A percentile compares a stretch with the other conserved stretches of the same genome.
Evolutionary conservation across 352 stramenopile species (phyloP).

Genomic region (Phytophthora constricta): DNA sequence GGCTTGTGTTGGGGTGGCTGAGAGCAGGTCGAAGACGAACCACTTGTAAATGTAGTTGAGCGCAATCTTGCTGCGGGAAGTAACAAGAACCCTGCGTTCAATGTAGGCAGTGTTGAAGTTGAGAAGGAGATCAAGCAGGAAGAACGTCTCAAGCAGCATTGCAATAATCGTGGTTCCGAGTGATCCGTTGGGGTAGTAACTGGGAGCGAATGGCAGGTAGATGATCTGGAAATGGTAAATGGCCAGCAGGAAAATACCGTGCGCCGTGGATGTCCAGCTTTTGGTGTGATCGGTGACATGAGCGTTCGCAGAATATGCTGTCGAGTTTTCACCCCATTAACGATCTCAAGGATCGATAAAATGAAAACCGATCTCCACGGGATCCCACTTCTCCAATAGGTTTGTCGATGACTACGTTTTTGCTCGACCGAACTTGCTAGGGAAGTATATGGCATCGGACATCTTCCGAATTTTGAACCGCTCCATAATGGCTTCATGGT

Average conservation of each 20-base stretch:
- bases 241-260: conserved; percentile 30
- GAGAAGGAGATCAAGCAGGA: conserved; percentile 4
- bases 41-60: conserved; percentile 1
- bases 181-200: conserved; percentile 5
- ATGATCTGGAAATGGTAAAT: conserved; percentile 16
- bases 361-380: too few species aligned
- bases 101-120: conserved; percentile 19
- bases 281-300: conserved; percentile 14
- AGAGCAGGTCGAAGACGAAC: conserved; percentile 19
- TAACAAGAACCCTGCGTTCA: conserved; percentile 8
- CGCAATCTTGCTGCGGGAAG: conserved; percentile 14
- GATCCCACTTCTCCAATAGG: too few species aligned
- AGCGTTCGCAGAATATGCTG: too few species aligned
- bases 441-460: too few species aligned
- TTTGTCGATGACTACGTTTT: too few species aligned
- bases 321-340: too few species aligned
- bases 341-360: too few species aligned
- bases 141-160: background rate
- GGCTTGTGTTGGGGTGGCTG: background rate
- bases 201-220: conserved; percentile 16
- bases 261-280: conserved; percentile 21
- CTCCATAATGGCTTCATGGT: too few species aligned
- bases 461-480: too few species aligned
- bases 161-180: conserved; percentile 3
- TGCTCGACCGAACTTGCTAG: too few species aligned